These are phyloP conservation scores for Plasmodium ovale DNA, from an alignment of 169 alveolate genomes.

Conservation along the genomic window DNA sequence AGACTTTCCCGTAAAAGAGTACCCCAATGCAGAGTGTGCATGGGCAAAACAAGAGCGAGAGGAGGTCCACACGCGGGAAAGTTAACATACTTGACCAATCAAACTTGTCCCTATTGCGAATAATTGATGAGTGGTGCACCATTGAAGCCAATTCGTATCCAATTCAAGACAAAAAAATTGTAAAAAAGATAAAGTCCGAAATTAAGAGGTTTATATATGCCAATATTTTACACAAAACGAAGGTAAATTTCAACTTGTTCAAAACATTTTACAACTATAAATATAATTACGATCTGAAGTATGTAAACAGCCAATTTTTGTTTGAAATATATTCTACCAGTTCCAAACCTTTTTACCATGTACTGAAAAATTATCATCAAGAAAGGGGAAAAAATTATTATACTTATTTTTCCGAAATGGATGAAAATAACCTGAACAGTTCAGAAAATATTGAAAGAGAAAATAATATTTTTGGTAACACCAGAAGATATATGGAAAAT, in stretches of 20 bases:
- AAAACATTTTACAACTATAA: slow-evolving; percentile 31
- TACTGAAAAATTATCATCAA: slow-evolving; percentile 16
- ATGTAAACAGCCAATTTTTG: slow-evolving; percentile 18
- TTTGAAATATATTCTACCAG: slow-evolving; percentile 2
- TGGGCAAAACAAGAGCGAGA: too few species aligned
- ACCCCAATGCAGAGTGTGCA: too few species aligned
- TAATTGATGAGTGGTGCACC: slow-evolving; percentile 48
- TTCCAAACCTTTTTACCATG: neutral
- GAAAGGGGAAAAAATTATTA: neutral
- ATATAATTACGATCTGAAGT: slow-evolving; percentile 13
- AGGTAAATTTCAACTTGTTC: slow-evolving; percentile 23
- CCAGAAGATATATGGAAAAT: slow-evolving; percentile 12
- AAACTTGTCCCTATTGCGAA: slow-evolving; percentile 12
- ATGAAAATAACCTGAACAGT: neutral
- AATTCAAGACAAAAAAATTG: neutral
- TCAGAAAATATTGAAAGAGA: neutral
- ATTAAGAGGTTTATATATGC: slow-evolving; percentile 42
- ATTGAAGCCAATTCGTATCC: slow-evolving; percentile 45
- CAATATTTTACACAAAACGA: slow-evolving; percentile 33
- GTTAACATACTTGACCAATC: too few species aligned
- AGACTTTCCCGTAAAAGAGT: too few species aligned
- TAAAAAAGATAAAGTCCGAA: slow-evolving; percentile 30
- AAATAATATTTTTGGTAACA: too few species aligned
- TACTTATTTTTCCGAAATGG: neutral
- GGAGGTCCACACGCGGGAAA: too few species aligned